Conservation (phyloP, 306 rosid genomes). For the Betula pendula region DNA sequence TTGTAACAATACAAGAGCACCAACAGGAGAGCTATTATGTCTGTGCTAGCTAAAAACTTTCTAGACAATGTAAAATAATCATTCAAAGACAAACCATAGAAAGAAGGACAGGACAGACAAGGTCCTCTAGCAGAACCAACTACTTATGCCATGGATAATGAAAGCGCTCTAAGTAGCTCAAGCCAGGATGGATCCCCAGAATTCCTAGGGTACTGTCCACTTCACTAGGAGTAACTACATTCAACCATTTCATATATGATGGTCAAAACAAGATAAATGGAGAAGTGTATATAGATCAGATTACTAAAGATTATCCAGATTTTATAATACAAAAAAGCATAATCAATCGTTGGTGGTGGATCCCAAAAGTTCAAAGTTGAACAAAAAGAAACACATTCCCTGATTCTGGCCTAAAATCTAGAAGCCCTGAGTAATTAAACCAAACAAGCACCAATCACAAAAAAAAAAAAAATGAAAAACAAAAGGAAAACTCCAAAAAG, state of each 20-base stretch:
- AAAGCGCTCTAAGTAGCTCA: neutral
- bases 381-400: neutral
- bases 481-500: neutral
- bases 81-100: neutral
- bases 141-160: neutral
- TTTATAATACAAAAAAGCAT: constrained; percentile 7
- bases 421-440: neutral
- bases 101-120: neutral
- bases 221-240: neutral
- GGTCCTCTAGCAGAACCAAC: neutral
- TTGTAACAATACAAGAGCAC: neutral
- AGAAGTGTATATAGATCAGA: neutral
- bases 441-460: neutral
- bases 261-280: neutral
- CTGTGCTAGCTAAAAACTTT: neutral
- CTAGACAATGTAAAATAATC: neutral
- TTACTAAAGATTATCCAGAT: neutral
- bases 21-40: neutral
- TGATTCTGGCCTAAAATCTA: neutral
- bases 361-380: constrained; percentile 14
- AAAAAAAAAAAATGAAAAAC: neutral
- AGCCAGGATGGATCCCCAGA: neutral
- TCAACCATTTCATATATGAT: neutral
- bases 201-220: neutral
- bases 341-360: neutral